These are phyloP conservation scores for Geotrichum reessii DNA, from an alignment of 1,139 yeast species.

Conservation along the genomic window DNA sequence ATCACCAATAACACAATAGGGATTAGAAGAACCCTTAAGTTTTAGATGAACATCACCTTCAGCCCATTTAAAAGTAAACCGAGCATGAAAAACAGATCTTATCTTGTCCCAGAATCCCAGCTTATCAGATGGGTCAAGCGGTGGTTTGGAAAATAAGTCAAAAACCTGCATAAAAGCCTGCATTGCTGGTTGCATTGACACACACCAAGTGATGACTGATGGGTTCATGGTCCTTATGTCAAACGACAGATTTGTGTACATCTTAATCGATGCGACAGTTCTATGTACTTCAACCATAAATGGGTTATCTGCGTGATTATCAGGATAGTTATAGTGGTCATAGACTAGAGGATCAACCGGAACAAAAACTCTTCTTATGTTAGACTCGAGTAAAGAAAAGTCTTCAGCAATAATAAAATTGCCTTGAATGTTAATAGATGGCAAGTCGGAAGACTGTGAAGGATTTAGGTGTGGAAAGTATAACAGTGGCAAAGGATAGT, in stretches of 20 bases:
- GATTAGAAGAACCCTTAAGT: slow-evolving; percentile 72
- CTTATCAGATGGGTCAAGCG: slow-evolving; percentile 74
- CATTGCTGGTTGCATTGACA: slow-evolving; percentile 75
- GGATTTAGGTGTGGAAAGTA: slow-evolving; percentile 39
- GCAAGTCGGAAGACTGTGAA: slow-evolving; percentile 33
- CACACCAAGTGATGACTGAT: slow-evolving; percentile 79
- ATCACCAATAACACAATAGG: slow-evolving; percentile 62
- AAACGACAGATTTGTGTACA: slow-evolving; percentile 57
- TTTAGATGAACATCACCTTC: slow-evolving; percentile 44
- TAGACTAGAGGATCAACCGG: slow-evolving; percentile 50
- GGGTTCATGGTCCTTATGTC: slow-evolving; percentile 52
- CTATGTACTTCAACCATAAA: slow-evolving; percentile 66
- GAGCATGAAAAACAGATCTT: slow-evolving; percentile 56
- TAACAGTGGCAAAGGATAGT: slow-evolving; percentile 58
- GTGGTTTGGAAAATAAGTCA: slow-evolving; percentile 78
- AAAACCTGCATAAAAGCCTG: slow-evolving; percentile 75
- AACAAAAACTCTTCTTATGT: slow-evolving; percentile 55
- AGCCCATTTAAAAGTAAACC: slow-evolving; percentile 45
- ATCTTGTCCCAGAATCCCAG: slow-evolving; percentile 78
- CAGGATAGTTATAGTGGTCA: slow-evolving; percentile 36
- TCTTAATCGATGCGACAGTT: slow-evolving; percentile 70
- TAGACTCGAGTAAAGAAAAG: slow-evolving; percentile 41
- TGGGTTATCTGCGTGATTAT: slow-evolving; percentile 27
- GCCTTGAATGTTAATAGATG: slow-evolving; percentile 40
- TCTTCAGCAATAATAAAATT: slow-evolving; percentile 55